Evolutionary conservation across 2,329 filamentous ascomycete genomes (phyloP), one percentile per base, ranked within the genome.

Genomic region (Colletotrichum navitas): DNA sequence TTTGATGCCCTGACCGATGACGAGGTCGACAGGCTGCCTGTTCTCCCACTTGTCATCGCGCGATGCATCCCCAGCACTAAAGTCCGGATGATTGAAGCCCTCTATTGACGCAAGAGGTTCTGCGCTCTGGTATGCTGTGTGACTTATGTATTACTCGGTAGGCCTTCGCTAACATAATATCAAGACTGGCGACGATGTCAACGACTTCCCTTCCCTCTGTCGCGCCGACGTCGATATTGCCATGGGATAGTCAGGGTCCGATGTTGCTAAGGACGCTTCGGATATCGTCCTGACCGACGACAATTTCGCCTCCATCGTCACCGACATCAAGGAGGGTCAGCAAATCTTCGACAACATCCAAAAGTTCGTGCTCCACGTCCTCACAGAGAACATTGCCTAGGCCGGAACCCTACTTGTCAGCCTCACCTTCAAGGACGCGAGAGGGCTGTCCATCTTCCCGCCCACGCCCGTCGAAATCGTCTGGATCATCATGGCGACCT

Each of bases 401-500:
- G 93, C 91, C 0, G 85, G 88, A 65, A 91, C 90, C 0, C 83
- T 94, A 11, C 87, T 94, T 4, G 88, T 94, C 54, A 92, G 92
- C 63, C 86, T 94, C 1, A 89, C 85, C 0, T 94, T 94, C 83
- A 93, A 93, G 80, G 92, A 94, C 75, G 73, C 77, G 2, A 83
- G 83, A 16, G 83, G 86, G 1, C 83, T 93, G 18, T 94, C 92
- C 0, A 92, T 94, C 5, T 94, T 94, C 78, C 92, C 92, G 0
- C 85, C 94, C 2, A 85, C 91, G 0, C 92, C 92, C 0, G 90
- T 94, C n/a, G 89, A 94, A 75, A 93, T 94, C 74, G 85, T 94
- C 59, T 94, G 92, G 92, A 91, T 94, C 74, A 94, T 94, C 78
- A 94, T 94, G 91, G 87, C 93, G 63, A 94, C 92, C 0, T 93